A percentile compares a stretch with the other conserved stretches of the same genome.
Evolutionary conservation across 129 eudicot genomes (phyloP).

Genomic region (Pseudognaphalium luteoalbum): DNA sequence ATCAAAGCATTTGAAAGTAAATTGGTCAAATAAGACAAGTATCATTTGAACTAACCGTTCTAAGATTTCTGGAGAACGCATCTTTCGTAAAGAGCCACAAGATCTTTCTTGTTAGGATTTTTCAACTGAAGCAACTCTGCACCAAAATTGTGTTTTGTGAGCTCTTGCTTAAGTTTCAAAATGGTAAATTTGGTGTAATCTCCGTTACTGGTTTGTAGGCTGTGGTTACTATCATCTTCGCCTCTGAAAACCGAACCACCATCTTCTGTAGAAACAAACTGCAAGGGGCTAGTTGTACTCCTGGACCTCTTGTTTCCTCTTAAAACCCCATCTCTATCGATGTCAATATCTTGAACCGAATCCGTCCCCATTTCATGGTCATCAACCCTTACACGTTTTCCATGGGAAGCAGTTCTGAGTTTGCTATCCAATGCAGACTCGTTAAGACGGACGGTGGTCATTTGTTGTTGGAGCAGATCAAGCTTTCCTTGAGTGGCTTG

Average conservation of each 20-base stretch:
- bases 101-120: slow-evolving; percentile 76
- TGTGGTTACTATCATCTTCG: slow-evolving; percentile 47
- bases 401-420: slow-evolving; percentile 70
- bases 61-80: slow-evolving; percentile 59
- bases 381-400: slow-evolving; percentile 72
- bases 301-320: slow-evolving; percentile 70
- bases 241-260: slow-evolving; percentile 75
- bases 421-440: slow-evolving; percentile 83
- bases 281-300: slow-evolving; percentile 60
- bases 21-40: neutral
- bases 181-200: slow-evolving; percentile 81
- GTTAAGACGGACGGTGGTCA: slow-evolving; percentile 64
- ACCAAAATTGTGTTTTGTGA: slow-evolving; percentile 75
- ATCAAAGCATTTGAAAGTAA: slow-evolving; percentile 7
- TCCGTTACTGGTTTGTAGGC: slow-evolving; percentile 53
- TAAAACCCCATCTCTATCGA: slow-evolving; percentile 35
- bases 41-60: slow-evolving; percentile 25
- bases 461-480: slow-evolving; percentile 76
- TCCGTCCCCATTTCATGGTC: slow-evolving; percentile 70
- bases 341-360: slow-evolving; percentile 60
- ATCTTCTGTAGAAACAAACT: slow-evolving; percentile 58
- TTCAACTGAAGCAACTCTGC: slow-evolving; percentile 75
- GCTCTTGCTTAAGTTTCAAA: slow-evolving; percentile 78
- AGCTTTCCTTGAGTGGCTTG: slow-evolving; percentile 87
- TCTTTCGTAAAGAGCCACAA: slow-evolving; percentile 80